phyloP scores from a whole-genome alignment of 148 eudicot species.

The Vaccinium darrowii region DNA sequence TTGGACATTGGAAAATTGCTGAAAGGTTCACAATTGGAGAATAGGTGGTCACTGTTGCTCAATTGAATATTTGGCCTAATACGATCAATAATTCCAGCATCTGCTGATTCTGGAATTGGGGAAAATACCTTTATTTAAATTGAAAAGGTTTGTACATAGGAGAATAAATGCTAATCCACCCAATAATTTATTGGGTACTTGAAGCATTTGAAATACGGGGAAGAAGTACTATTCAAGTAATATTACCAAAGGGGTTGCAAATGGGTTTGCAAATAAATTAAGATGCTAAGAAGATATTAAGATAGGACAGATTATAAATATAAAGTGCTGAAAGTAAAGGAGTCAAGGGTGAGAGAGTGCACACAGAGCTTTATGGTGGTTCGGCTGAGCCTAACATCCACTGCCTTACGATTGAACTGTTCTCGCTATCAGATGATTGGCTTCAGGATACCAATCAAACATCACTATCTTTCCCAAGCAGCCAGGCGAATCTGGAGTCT shows the following conservation, averaged over 20 bases:
- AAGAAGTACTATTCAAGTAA: too few relatives aligned
- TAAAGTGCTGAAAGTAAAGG: not conserved
- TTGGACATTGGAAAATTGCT: not conserved
- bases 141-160: too few relatives aligned
- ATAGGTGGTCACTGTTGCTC: not conserved
- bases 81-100: too few relatives aligned
- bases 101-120: too few relatives aligned
- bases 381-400: not conserved
- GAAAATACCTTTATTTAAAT: too few relatives aligned
- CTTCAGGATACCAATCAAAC: not conserved
- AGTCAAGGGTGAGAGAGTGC: not conserved
- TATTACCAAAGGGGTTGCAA: too few relatives aligned
- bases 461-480: not conserved
- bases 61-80: too few relatives aligned
- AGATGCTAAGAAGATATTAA: not conserved
- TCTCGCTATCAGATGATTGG: not conserved
- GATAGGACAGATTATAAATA: not conserved
- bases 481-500: not conserved
- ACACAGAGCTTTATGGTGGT: not conserved
- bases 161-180: too few relatives aligned
- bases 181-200: too few relatives aligned
- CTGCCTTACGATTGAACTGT: not conserved
- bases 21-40: not conserved
- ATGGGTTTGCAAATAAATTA: not conserved
- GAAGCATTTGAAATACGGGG: too few relatives aligned